Evolutionary conservation across 139 green algal species (phyloP), one percentile per base, ranked within the genome.

Genomic region (Ettlia oleoabundans): DNA sequence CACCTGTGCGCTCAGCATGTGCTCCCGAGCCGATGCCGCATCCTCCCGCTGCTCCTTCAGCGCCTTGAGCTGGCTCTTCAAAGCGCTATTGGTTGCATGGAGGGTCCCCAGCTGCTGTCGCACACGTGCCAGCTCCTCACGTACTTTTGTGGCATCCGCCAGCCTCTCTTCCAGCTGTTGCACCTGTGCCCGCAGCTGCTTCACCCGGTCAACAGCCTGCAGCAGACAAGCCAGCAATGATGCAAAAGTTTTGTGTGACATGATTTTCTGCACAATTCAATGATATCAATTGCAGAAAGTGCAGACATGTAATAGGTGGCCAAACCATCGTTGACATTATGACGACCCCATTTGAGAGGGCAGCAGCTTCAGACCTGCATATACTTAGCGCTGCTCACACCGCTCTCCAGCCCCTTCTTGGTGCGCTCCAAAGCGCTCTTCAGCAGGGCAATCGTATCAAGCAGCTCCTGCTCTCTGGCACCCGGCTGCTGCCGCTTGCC

Each of bases 301-400:
- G n/a, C n/a, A n/a, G n/a, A n/a, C n/a, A n/a, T n/a, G n/a, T n/a
- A n/a, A n/a, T n/a, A n/a, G n/a, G n/a, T n/a, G n/a, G n/a, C n/a
- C n/a, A n/a, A n/a, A n/a, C n/a, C n/a, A n/a, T n/a, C n/a, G n/a
- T n/a, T n/a, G n/a, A n/a, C n/a, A n/a, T n/a, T n/a, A n/a, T n/a
- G n/a, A n/a, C n/a, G n/a, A n/a, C n/a, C n/a, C n/a, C n/a, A n/a
- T n/a, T n/a, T n/a, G n/a, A n/a, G n/a, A n/a, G n/a, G n/a, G n/a
- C n/a, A n/a, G n/a, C n/a, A n/a, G n/a, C n/a, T n/a, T 58, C 58
- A 13, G 26, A 90, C 89, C 85, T 91, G 83, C 91, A 96, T 96
- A 86, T 94, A 96, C 67, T 95, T 95, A 38, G 87, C 87, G 55
- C 77, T 90, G 77, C 90, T 89, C 53, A 94, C 92, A 41, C 82